Evolutionary conservation across 371 early-diverging fungal species (phyloP).

Genomic region (Mucor racemosus): DNA sequence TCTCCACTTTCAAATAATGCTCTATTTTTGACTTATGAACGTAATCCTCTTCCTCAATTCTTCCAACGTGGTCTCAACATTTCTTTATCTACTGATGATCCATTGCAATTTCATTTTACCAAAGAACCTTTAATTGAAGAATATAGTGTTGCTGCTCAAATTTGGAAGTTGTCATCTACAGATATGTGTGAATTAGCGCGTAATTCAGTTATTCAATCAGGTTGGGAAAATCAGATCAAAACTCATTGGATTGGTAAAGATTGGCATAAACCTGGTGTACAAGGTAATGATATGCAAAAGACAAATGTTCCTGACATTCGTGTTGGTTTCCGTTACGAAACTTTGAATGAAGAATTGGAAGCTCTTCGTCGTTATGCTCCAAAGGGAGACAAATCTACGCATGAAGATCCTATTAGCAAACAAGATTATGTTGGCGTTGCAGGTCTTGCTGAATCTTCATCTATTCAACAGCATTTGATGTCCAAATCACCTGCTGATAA

Average conservation of each 20-base stretch:
- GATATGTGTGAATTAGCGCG: slow-evolving; percentile 99
- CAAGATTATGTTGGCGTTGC: slow-evolving; percentile 39
- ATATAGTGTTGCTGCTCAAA: slow-evolving; percentile 97
- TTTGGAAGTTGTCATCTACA: slow-evolving; percentile 93
- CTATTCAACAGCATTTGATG: slow-evolving; percentile 33
- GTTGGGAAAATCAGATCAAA: slow-evolving; percentile 92
- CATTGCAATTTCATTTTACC: slow-evolving; percentile 98
- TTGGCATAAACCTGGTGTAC: slow-evolving; percentile 79
- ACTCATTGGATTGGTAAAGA: slow-evolving; percentile 92
- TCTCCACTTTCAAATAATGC: slow-evolving; percentile 99
- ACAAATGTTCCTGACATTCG: slow-evolving; percentile 97
- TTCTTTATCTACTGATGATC: slow-evolving; percentile 97
- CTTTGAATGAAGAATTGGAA: slow-evolving; percentile 82
- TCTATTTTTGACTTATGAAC: slow-evolving; percentile 94
- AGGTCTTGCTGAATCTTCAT: slow-evolving; percentile 28
- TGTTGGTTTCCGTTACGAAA: slow-evolving; percentile 84
- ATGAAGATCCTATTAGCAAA: slow-evolving; percentile 7
- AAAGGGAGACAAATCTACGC: background rate
- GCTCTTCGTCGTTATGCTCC: slow-evolving; percentile 54
- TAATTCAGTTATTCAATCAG: slow-evolving; percentile 94
- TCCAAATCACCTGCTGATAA: background rate
- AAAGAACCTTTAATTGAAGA: slow-evolving; percentile 99
- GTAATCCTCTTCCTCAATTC: slow-evolving; percentile 95
- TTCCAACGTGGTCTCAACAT: slow-evolving; percentile 98
- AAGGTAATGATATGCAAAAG: slow-evolving; percentile 90